Evolutionary conservation across 805 yeast species (phyloP).

Genomic region (Hemisphaericaspora nanyangensis): DNA sequence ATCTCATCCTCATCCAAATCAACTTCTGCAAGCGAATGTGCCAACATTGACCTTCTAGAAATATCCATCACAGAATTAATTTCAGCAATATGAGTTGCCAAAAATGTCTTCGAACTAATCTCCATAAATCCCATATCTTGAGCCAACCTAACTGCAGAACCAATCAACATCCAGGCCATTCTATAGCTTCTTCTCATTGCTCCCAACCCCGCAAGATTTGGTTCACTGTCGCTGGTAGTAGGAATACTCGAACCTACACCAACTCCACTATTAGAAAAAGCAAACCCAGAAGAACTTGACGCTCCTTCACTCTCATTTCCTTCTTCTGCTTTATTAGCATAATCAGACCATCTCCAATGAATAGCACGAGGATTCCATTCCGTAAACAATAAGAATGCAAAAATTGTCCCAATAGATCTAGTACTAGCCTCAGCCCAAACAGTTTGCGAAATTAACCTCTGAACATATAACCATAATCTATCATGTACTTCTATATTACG

Average conservation of each 20-base stretch:
- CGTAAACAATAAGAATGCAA: constrained; percentile 78
- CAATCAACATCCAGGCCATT: constrained; percentile 92
- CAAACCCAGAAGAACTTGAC: neutral
- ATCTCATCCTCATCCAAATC: constrained; percentile 47
- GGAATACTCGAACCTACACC: constrained; percentile 12
- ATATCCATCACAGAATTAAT: constrained; percentile 78
- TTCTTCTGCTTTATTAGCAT: constrained; percentile 62
- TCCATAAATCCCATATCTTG: constrained; percentile 83
- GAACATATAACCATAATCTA: constrained; percentile 80
- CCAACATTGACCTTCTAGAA: constrained; percentile 73
- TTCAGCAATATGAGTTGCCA: constrained; percentile 84
- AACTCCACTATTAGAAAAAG: neutral
- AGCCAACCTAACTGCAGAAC: constrained; percentile 80
- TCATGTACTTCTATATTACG: constrained; percentile 67
- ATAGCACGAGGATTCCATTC: constrained; percentile 97
- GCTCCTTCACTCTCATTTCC: constrained; percentile 8
- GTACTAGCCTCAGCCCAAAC: constrained; percentile 95
- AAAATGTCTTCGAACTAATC: constrained; percentile 63
- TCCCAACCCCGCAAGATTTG: constrained; percentile 65
- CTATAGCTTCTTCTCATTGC: constrained; percentile 85
- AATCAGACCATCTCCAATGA: constrained; percentile 83
- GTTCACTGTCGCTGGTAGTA: constrained; percentile 21
- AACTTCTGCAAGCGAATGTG: constrained; percentile 66
- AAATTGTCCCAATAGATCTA: constrained; percentile 79
- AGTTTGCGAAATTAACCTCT: constrained; percentile 73